Evolutionary conservation across 2,329 filamentous ascomycete genomes (phyloP).

Genomic region (Ilyonectria sp.): DNA sequence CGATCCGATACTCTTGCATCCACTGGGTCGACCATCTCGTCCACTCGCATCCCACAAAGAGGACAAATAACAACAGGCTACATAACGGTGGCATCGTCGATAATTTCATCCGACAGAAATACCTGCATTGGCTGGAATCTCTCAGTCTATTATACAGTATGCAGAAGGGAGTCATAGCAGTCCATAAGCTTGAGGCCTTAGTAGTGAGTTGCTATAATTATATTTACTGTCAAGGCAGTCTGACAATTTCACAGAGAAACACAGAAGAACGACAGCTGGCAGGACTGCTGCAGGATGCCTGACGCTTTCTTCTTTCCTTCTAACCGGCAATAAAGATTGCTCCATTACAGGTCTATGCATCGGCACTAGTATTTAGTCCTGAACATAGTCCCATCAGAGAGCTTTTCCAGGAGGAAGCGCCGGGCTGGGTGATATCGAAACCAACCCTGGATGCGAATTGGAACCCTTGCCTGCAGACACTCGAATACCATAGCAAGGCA

Average conservation of each 20-base stretch:
- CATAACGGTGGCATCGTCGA: not conserved
- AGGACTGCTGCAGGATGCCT: no score
- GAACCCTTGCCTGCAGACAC: not conserved
- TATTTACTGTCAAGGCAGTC: not conserved
- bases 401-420: not conserved
- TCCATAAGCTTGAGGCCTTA: not conserved
- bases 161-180: not conserved
- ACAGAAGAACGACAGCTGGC: no score
- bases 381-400: not conserved
- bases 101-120: not conserved
- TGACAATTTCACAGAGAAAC: no score
- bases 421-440: not conserved
- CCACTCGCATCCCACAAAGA: not conserved
- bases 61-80: not conserved
- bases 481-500: no score
- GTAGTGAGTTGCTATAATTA: not conserved
- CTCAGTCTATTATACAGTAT: not conserved
- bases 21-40: slow-evolving; percentile 38
- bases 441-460: not conserved
- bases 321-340: not conserved
- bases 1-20: slow-evolving; percentile 35
- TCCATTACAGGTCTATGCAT: not conserved
- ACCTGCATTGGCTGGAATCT: not conserved
- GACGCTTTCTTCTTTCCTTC: no score
- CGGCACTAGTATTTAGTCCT: not conserved